Evolutionary conservation across 225 moss, liverwort and hornwort genomes (phyloP).

Genomic region (Climacium dendroides): DNA sequence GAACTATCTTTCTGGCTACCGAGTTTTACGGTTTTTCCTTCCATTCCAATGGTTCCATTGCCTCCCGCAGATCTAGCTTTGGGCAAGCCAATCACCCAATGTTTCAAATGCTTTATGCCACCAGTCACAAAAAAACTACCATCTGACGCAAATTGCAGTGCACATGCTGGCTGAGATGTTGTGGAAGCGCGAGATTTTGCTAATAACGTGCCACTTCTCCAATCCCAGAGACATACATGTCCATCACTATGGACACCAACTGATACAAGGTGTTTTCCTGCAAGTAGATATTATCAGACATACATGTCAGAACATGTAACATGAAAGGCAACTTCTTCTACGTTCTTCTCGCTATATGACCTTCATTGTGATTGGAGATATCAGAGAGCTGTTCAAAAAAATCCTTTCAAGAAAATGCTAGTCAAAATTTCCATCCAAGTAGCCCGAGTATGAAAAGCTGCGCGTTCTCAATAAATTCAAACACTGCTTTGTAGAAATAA

Average conservation of each 20-base stretch:
- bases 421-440: neutral
- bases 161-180: slow-evolving; percentile 49
- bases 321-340: neutral
- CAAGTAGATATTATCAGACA: neutral
- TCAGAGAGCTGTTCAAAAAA: neutral
- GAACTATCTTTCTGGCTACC: slow-evolving; percentile 72
- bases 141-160: slow-evolving; percentile 70
- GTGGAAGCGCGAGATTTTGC: slow-evolving; percentile 59
- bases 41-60: slow-evolving; percentile 49
- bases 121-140: slow-evolving; percentile 74
- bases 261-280: slow-evolving; percentile 61
- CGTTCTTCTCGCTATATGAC: neutral
- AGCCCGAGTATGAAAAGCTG: neutral
- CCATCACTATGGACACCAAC: slow-evolving; percentile 68
- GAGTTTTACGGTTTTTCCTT: slow-evolving; percentile 57
- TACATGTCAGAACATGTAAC: neutral
- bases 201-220: slow-evolving; percentile 57
- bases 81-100: slow-evolving; percentile 62
- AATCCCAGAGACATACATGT: slow-evolving; percentile 69
- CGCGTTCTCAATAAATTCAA: neutral
- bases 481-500: neutral
- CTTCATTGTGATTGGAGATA: neutral
- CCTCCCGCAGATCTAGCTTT: slow-evolving; percentile 58
- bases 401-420: neutral
- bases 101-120: slow-evolving; percentile 65